Conservation (phyloP, 129 eudicot genomes). For the Chrysanthemum makinoi region DNA sequence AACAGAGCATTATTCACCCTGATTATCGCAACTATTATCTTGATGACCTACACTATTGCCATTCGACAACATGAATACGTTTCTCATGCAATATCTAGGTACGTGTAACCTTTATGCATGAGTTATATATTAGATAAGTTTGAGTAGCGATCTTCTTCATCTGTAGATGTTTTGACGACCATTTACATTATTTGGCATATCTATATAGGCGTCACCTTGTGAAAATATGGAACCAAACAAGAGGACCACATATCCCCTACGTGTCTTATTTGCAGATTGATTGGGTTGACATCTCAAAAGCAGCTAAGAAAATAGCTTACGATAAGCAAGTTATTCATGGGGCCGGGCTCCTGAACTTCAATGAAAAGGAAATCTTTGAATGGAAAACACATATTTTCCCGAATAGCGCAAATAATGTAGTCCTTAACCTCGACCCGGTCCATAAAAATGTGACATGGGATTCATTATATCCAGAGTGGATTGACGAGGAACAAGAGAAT, state of each 20-base stretch:
- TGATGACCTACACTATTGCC: conserved; percentile 47
- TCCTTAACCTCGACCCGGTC: conserved; percentile 41
- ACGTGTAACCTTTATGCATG: neutral
- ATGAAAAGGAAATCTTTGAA: conserved; percentile 44
- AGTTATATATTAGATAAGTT: neutral
- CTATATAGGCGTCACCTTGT: conserved; percentile 23
- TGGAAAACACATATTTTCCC: conserved; percentile 55
- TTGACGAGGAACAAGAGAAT: conserved; percentile 80
- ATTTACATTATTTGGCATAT: neutral
- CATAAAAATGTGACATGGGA: conserved; percentile 60
- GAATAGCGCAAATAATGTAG: conserved; percentile 40
- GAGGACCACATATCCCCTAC: conserved; percentile 32
- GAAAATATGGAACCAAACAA: conserved; percentile 34
- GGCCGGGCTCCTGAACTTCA: conserved; percentile 63
- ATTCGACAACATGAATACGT: conserved; percentile 43
- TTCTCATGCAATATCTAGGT: conserved; percentile 42
- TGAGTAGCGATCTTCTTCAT: neutral
- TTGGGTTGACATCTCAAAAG: conserved; percentile 54
- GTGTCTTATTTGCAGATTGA: conserved; percentile 38
- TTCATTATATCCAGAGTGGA: conserved; percentile 76
- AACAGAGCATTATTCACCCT: conserved; percentile 44
- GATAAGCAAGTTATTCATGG: conserved; percentile 41
- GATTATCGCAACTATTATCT: conserved; percentile 43
- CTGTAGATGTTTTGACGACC: neutral
- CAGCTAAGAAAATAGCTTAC: conserved; percentile 37